Evolutionary conservation across 1,284 basidiomycete genomes (phyloP), one percentile per base, ranked within the genome.

Genomic region (Ceratobasidium sp.): DNA sequence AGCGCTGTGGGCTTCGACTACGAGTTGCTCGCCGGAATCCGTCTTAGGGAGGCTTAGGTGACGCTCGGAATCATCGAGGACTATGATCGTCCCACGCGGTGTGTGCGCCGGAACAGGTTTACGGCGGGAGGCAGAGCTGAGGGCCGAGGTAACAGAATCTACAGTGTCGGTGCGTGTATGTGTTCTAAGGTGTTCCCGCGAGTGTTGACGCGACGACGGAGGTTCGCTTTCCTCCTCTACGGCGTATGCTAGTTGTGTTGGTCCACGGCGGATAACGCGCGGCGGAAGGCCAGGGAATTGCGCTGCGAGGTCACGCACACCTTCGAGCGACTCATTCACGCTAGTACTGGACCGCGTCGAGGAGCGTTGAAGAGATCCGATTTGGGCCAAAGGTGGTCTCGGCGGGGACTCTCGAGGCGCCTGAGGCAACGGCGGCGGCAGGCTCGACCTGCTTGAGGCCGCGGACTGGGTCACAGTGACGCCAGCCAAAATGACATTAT

Each of bases 171-270:
- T 62, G 17, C 71, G 57, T 43, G 61, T 25, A 8, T 54, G 71
- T n/a, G 52, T 37, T 3, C 52, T 52, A n/a, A 62, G 17, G 37
- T 62, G 34, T 19, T 40, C 32, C 4, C 68, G 40, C 0, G 68
- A 57, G 22, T 54, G 56, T 34, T 40, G 54, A 8, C 54, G 56
- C 8, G 54, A 56, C 43, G 57, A 73, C 7, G 32, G 44, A 11
- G 59, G 57, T 44, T 74, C 71, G 61, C 61, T 59, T 62, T 74
- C 71, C 44, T 74, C 71, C 37, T 62, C 46, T 6, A 74, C 71
- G n/a, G 71, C 71, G 22, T 74, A 74, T 2, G 71, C 57, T 11
- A 74, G 34, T 44, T 74, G 71, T 1, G 71, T 74, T 2, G 71
- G 71, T 13, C 71, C 61, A 0, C 57, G 56, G 9, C 61, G 71